Evolutionary conservation across 345 rosid species (phyloP).

Genomic region (Corymbia maculata): DNA sequence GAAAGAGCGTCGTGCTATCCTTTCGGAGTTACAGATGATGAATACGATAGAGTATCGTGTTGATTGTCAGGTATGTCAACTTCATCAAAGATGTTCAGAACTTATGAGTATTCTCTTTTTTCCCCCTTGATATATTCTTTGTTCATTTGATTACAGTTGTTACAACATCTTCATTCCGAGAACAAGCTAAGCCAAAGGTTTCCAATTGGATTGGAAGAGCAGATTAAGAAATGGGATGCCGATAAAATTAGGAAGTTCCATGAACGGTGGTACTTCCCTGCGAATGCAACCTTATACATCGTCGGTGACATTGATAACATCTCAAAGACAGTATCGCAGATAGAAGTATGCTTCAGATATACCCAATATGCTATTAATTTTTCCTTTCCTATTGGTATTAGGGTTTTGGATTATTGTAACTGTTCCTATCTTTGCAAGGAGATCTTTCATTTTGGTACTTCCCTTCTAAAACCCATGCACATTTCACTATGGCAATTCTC

Average conservation of each 20-base stretch:
- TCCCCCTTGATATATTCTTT: background rate
- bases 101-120: background rate
- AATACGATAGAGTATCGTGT: conserved; percentile 99
- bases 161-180: conserved; percentile 97
- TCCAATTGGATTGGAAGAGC: conserved; percentile 97
- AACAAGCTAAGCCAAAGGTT: conserved; percentile 96
- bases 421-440: background rate
- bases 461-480: background rate
- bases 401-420: background rate
- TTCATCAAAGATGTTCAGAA: background rate
- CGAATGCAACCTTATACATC: conserved; percentile 89
- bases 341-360: conserved; percentile 55
- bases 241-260: conserved; percentile 98
- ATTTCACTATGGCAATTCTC: background rate
- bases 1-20: conserved; percentile 98
- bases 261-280: conserved; percentile 99
- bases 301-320: conserved; percentile 89
- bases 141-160: conserved; percentile 36
- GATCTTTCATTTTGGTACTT: background rate
- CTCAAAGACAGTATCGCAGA: conserved; percentile 53
- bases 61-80: conserved; percentile 80
- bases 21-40: conserved; percentile 99
- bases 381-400: background rate
- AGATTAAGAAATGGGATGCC: conserved; percentile 98
- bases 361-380: background rate